Evolutionary conservation across 371 early-diverging fungal species (phyloP).

Genomic region (Rhizopus arrhizus): DNA sequence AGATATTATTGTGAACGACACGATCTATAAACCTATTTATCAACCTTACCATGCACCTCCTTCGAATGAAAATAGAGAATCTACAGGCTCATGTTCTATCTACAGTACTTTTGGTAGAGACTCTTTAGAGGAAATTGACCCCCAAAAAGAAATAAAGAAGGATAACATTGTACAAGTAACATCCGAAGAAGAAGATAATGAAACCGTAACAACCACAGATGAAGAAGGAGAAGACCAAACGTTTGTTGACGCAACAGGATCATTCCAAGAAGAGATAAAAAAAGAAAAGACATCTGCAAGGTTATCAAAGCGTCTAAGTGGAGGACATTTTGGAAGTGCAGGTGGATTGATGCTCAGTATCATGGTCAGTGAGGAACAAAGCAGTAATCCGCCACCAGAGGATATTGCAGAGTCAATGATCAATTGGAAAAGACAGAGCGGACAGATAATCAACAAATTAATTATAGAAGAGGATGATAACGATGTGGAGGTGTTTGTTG

Average conservation of each 20-base stretch:
- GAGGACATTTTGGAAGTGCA: conserved; percentile 55
- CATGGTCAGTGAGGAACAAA: conserved; percentile 15
- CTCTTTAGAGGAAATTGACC: neutral
- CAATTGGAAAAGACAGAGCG: conserved; percentile 47
- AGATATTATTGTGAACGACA: neutral
- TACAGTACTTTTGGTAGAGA: conserved; percentile 40
- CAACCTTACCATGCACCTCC: neutral
- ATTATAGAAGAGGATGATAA: neutral
- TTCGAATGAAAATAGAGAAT: conserved; percentile 21
- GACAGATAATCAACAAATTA: conserved; percentile 6
- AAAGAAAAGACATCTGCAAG: conserved; percentile 33
- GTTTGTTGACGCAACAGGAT: neutral
- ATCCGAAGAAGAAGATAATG: conserved; percentile 18
- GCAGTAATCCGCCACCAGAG: conserved; percentile 33
- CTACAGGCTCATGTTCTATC: conserved; percentile 39
- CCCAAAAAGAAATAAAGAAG: neutral
- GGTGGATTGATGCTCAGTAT: conserved; percentile 50
- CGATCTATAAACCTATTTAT: neutral
- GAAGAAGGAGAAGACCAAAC: conserved; percentile 23
- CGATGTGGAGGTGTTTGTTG: neutral
- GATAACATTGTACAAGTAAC: neutral
- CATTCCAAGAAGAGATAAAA: conserved; percentile 39
- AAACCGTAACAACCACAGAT: neutral
- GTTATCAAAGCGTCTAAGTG: conserved; percentile 49
- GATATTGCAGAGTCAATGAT: conserved; percentile 45